phyloP scores from a whole-genome alignment of 2,329 filamentous ascomycete species.

The Fusarium keratoplasticum region DNA sequence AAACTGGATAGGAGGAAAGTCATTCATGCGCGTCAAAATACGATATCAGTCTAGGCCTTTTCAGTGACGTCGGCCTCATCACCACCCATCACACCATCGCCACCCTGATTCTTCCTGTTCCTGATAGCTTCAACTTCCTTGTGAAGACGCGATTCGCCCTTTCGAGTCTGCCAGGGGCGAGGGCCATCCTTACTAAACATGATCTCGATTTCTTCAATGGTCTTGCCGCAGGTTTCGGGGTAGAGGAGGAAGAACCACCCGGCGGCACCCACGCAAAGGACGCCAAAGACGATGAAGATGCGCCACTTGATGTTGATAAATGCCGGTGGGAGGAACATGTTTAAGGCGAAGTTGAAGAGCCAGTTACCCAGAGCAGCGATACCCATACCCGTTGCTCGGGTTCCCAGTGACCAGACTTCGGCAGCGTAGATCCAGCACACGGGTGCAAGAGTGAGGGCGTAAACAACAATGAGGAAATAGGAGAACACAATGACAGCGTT shows the following conservation, averaged over 20 bases:
- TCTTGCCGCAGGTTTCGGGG: neutral
- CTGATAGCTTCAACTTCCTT: neutral
- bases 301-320: neutral
- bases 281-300: neutral
- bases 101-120: neutral
- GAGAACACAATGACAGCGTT: neutral
- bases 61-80: neutral
- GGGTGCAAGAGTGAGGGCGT: neutral
- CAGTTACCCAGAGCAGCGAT: slow-evolving; percentile 1
- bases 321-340: neutral
- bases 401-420: slow-evolving; percentile 1
- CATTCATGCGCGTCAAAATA: neutral
- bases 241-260: neutral
- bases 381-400: neutral
- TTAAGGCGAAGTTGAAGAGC: slow-evolving; percentile 3
- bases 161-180: neutral
- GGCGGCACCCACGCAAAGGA: neutral
- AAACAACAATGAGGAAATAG: neutral
- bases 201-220: slow-evolving; percentile 6
- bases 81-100: neutral
- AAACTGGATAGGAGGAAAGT: neutral
- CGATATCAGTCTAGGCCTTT: neutral
- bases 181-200: neutral
- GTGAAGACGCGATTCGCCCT: neutral
- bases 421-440: slow-evolving; percentile 6